Percentiles rank a stretch among this genome's conserved stretches.
These are phyloP conservation scores for Suillus subalutaceus DNA, from an alignment of 768 basidiomycete genomes.

Conservation along the genomic window DNA sequence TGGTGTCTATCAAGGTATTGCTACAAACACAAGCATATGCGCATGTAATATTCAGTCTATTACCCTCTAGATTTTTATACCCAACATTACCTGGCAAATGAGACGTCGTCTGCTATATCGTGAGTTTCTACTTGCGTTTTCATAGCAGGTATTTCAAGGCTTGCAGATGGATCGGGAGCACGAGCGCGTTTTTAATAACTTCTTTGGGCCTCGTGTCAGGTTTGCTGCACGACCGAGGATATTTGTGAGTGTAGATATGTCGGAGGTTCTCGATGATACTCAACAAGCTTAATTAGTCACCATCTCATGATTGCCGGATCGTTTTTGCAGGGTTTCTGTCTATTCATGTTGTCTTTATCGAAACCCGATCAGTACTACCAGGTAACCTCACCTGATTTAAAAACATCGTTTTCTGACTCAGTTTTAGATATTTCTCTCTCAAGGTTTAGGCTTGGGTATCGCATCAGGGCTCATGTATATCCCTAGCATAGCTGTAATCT, in stretches of 20 bases:
- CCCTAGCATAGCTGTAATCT: conserved; percentile 43
- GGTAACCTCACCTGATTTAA: conserved; percentile 17
- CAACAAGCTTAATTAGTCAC: conserved; percentile 1
- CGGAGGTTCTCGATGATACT: background rate
- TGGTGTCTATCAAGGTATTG: background rate
- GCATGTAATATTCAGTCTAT: background rate
- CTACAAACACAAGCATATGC: background rate
- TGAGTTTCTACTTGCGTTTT: conserved; percentile 1
- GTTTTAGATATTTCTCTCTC: conserved; percentile 43
- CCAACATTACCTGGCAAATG: background rate
- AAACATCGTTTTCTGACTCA: background rate
- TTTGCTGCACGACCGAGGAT: background rate
- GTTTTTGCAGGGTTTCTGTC: conserved; percentile 29
- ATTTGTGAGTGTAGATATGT: conserved; percentile 1
- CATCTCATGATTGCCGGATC: conserved; percentile 27
- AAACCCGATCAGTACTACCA: conserved; percentile 39
- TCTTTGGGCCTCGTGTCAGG: background rate
- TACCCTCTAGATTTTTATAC: background rate
- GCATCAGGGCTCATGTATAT: conserved; percentile 48
- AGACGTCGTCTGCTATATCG: conserved; percentile 3
- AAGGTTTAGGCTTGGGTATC: conserved; percentile 46
- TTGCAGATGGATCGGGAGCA: background rate
- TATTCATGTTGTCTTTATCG: conserved; percentile 43
- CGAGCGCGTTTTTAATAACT: background rate
- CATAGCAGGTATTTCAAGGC: background rate